These are phyloP conservation scores for Anisodus acutangulus DNA, from an alignment of 257 asterid genomes.

Conservation along the genomic window DNA sequence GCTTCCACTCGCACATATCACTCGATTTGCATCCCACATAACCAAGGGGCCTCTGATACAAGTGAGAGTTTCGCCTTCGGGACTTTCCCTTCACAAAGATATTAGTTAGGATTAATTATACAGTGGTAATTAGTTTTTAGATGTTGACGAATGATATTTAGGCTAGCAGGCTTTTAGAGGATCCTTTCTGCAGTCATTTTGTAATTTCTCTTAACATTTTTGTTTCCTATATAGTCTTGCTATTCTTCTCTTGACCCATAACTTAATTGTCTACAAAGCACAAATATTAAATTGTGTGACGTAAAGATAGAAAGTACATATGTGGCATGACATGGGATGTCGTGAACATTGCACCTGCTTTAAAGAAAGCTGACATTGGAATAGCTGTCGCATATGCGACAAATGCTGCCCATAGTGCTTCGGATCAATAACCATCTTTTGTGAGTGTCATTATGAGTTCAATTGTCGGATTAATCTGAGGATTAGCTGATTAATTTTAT, in stretches of 20 bases:
- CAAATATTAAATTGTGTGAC: slow-evolving; percentile 91
- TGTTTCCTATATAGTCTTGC: neutral
- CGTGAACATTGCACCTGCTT: slow-evolving; percentile 95
- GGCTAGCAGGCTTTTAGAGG: neutral
- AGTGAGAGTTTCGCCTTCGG: too few species aligned
- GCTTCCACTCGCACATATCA: too few species aligned
- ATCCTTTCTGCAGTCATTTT: neutral
- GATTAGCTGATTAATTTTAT: too few species aligned
- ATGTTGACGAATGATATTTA: neutral
- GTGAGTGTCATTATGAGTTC: slow-evolving; percentile 93
- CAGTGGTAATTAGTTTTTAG: neutral
- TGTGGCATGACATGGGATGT: slow-evolving; percentile 99
- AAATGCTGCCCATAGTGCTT: too few species aligned
- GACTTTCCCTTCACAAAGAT: too few species aligned
- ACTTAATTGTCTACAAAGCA: slow-evolving; percentile 56
- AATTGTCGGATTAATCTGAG: slow-evolving; percentile 55
- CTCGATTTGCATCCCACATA: too few species aligned
- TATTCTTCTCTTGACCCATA: neutral
- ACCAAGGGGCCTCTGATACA: too few species aligned
- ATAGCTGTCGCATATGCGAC: slow-evolving; percentile 97
- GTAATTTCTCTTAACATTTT: neutral
- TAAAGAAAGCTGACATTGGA: slow-evolving; percentile 93
- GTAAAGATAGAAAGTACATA: slow-evolving; percentile 81
- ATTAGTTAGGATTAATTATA: neutral
- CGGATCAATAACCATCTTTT: too few species aligned